phyloP scores from a whole-genome alignment of 192 early-diverging fungal species.

The Spizellomyces sp. region DNA sequence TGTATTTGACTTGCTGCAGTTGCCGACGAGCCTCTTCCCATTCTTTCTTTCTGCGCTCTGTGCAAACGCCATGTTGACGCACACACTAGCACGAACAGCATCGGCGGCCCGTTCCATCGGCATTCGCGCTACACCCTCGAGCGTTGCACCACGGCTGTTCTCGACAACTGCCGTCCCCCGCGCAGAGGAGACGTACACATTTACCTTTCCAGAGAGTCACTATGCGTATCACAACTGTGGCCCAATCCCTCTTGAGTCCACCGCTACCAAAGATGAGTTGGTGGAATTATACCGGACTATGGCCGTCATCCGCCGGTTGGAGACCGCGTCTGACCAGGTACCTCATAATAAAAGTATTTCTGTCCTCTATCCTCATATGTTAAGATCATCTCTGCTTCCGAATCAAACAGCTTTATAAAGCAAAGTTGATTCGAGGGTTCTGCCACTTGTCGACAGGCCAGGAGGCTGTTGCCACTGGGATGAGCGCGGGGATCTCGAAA shows the following conservation, averaged over 20 bases:
- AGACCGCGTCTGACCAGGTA: slow-evolving; percentile 85
- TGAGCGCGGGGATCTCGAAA: slow-evolving; percentile 85
- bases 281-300: slow-evolving; percentile 85
- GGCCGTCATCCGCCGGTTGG: slow-evolving; percentile 87
- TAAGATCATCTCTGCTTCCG: no score
- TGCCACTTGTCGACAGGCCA: slow-evolving; percentile 98
- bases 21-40: no score
- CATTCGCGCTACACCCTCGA: background rate
- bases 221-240: slow-evolving; percentile 89
- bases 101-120: background rate
- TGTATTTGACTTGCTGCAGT: no score
- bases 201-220: slow-evolving; percentile 70
- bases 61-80: no score
- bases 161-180: slow-evolving; percentile 10
- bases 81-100: no score
- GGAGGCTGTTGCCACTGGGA: slow-evolving; percentile 91
- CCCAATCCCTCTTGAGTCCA: slow-evolving; percentile 58
- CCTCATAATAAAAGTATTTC: no score
- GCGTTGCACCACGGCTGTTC: slow-evolving; percentile 9
- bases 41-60: no score
- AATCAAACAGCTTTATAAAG: slow-evolving; percentile 79
- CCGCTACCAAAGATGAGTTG: slow-evolving; percentile 71
- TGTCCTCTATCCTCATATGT: no score
- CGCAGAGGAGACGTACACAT: slow-evolving; percentile 39
- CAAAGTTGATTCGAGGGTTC: slow-evolving; percentile 96